Evolutionary conservation across 192 early-diverging fungal genomes (phyloP).

Genomic region (Chytriomyces sp.): DNA sequence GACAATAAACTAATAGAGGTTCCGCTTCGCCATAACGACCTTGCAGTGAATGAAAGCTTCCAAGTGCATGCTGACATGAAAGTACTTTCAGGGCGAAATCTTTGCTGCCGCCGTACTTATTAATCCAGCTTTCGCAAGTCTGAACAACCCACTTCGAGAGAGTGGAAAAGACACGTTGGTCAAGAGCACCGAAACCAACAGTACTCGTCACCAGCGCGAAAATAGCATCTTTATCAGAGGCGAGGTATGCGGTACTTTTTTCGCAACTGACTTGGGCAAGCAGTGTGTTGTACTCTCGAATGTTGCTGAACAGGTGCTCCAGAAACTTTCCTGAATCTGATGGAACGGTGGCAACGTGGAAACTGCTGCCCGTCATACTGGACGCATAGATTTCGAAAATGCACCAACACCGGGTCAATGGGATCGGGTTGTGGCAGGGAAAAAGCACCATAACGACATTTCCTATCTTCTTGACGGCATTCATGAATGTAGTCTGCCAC

Average conservation of each 20-base stretch:
- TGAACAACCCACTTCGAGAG: conserved; percentile 6
- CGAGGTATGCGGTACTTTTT: background rate
- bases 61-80: background rate
- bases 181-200: conserved; percentile 6
- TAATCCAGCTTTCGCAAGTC: background rate
- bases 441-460: conserved; percentile 32
- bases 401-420: conserved; percentile 28
- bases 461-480: conserved; percentile 30
- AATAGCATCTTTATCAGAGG: conserved; percentile 6
- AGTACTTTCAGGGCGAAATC: background rate
- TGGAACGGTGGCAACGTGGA: conserved; percentile 16
- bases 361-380: background rate
- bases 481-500: conserved; percentile 33
- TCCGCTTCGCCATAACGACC: conserved; percentile 27
- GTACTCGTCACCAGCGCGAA: background rate
- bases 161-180: background rate
- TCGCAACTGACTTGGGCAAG: background rate
- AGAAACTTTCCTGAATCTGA: background rate
- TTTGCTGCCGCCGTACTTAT: background rate
- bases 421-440: conserved; percentile 29
- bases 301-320: background rate
- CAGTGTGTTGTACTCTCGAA: background rate
- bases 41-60: conserved; percentile 10
- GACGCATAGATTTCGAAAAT: conserved; percentile 34
- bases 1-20: conserved; percentile 13